These are phyloP conservation scores for Calamus simplicifolius DNA, from an alignment of 176 grass and related monocot species.

Conservation along the genomic window DNA sequence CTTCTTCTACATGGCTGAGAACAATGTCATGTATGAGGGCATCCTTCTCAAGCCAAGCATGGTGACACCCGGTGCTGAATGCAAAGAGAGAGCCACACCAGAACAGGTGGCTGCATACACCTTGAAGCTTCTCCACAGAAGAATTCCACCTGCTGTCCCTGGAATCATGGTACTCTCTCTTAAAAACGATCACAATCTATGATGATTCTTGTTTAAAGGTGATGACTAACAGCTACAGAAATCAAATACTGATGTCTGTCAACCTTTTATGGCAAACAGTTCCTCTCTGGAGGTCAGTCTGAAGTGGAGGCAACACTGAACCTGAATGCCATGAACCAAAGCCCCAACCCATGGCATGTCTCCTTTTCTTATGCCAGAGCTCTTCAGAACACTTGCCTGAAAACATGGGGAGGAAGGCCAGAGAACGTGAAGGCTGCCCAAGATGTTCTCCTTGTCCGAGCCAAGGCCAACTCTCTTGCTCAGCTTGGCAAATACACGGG, in stretches of 20 bases:
- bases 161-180: constrained; percentile 73
- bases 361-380: constrained; percentile 93
- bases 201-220: no score
- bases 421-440: constrained; percentile 89
- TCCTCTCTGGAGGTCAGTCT: constrained; percentile 93
- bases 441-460: constrained; percentile 59
- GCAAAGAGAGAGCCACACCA: constrained; percentile 61
- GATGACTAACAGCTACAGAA: not conserved
- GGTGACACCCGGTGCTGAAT: constrained; percentile 92
- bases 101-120: constrained; percentile 79
- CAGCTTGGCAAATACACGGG: constrained; percentile 92
- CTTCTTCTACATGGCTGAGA: constrained; percentile 85
- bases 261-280: constrained; percentile 35
- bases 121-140: constrained; percentile 83
- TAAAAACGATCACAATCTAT: no score
- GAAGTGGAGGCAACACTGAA: constrained; percentile 93
- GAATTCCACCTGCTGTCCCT: constrained; percentile 84
- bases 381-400: constrained; percentile 96
- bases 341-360: constrained; percentile 85
- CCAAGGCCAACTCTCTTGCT: constrained; percentile 86
- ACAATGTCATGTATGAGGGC: constrained; percentile 85
- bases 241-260: not conserved
- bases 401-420: constrained; percentile 79
- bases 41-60: constrained; percentile 99
- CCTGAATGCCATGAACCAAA: constrained; percentile 97